Conservation (phyloP, 129 eudicot genomes). For the Flaveria linearis region DNA sequence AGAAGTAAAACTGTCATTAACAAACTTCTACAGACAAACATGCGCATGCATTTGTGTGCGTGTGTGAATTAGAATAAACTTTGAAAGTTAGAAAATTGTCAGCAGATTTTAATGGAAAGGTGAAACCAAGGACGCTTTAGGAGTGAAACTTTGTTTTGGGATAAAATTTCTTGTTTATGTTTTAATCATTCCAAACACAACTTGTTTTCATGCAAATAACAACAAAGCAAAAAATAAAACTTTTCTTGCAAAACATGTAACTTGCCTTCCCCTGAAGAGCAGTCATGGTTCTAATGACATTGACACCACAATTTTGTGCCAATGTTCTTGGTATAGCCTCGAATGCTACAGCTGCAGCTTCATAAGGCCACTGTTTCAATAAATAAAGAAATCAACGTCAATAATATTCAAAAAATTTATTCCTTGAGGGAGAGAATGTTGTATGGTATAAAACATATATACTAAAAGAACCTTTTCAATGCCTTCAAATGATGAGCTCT, state of each 20-base stretch:
- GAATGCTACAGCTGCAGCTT: slow-evolving; percentile 92
- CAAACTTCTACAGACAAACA: not conserved
- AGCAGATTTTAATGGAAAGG: not conserved
- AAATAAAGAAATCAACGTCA: not conserved
- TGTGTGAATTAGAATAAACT: not conserved
- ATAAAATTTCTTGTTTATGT: not conserved
- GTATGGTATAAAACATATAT: not conserved
- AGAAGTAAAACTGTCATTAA: not conserved
- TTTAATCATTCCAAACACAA: not conserved
- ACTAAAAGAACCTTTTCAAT: slow-evolving; percentile 55
- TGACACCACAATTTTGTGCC: slow-evolving; percentile 90
- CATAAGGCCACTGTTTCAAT: slow-evolving; percentile 82
- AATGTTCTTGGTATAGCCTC: slow-evolving; percentile 90
- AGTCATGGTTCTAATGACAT: slow-evolving; percentile 87
- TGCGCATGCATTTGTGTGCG: not conserved
- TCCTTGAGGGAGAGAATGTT: not conserved
- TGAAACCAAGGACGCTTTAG: not conserved
- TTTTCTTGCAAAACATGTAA: not conserved
- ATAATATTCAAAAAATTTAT: not conserved
- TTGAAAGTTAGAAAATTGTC: not conserved
- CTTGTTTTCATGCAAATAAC: not conserved
- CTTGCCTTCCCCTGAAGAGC: slow-evolving; percentile 90
- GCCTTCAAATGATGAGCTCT: slow-evolving; percentile 79
- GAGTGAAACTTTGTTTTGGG: not conserved
- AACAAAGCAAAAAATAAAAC: not conserved